phyloP scores from a whole-genome alignment of 169 alveolate species.

The Plasmodium relictum region DNA sequence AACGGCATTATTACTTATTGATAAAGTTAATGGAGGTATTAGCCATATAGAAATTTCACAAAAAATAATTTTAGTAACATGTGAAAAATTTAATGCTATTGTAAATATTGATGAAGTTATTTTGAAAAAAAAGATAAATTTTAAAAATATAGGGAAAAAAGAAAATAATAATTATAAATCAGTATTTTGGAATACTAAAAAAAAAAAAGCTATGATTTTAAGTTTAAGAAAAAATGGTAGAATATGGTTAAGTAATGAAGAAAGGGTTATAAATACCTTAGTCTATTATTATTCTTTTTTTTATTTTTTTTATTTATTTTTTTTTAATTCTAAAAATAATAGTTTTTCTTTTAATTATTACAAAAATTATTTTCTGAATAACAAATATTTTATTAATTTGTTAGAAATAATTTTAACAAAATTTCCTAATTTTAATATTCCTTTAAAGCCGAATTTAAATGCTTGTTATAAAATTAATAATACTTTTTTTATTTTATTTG shows the following conservation, averaged over 20 bases:
- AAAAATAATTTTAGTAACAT: slow-evolving; percentile 45
- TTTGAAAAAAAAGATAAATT: slow-evolving; percentile 7
- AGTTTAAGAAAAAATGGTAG: slow-evolving; percentile 75
- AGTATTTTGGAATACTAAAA: slow-evolving; percentile 37
- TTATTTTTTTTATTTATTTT: slow-evolving; percentile 62
- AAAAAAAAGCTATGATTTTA: slow-evolving; percentile 25
- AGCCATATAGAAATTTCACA: slow-evolving; percentile 42
- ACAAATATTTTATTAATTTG: slow-evolving; percentile 19
- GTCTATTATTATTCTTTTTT: slow-evolving; percentile 51
- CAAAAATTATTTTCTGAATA: slow-evolving; percentile 33
- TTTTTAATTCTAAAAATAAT: slow-evolving; percentile 4
- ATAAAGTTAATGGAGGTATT: slow-evolving; percentile 57
- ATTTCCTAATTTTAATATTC: slow-evolving; percentile 17
- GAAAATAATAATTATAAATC: slow-evolving; percentile 55
- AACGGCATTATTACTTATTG: slow-evolving; percentile 16
- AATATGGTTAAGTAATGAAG: slow-evolving; percentile 59
- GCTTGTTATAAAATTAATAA: slow-evolving; percentile 45
- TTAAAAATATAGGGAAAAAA: slow-evolving; percentile 42
- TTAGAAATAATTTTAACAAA: slow-evolving; percentile 19
- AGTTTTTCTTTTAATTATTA: slow-evolving; percentile 4
- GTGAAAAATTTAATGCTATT: slow-evolving; percentile 47
- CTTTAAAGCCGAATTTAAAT: slow-evolving; percentile 48
- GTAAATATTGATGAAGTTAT: slow-evolving; percentile 29
- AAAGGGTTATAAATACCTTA: slow-evolving; percentile 53
- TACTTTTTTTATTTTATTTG: slow-evolving; percentile 23